Evolutionary conservation across 2,329 filamentous ascomycete species (phyloP), one percentile per base, ranked within the genome.

Genomic region (Aspergillus eucalypticola): DNA sequence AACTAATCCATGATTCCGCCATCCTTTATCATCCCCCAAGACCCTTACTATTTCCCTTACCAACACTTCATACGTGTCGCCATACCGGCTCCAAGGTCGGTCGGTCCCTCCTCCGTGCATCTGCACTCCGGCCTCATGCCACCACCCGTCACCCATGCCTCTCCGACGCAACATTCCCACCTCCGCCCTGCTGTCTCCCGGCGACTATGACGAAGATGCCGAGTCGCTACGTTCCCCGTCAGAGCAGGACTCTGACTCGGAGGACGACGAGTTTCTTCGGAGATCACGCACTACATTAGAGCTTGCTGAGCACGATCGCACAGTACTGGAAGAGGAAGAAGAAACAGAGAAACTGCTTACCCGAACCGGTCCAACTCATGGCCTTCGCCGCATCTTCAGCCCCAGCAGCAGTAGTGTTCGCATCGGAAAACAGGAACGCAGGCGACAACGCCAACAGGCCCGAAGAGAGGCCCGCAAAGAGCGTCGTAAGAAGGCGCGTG

Each of bases 281-380:
- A 84, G 84, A 8, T 87, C 87, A 35, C 84, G 89, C 51, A 90
- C 87, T 64, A 90, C 88, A 70, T 80, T 84, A 58, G 90, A 92
- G 73, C 81, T 92, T 58, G 84, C 86, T 39, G 84, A 86, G 38
- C 86, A 90, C 74, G 90, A 92, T 71, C 82, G 86, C 46, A 82
- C 86, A 44, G 87, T 94, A 0, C 76, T 94, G 66, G 83, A 90
- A 67, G 90, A 92, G 66, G 90, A 93, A 73, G 90, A 93, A 56
- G 80, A 86, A 69, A 72, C 81, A 60, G 78, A 86, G 67, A 78
- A 76, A 42, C 70, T 81, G 4, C 66, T 83, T 44, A 79, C 76
- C 23, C 78, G 77, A 64, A 68, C 76, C 55, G 67, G 72, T 32
- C 68, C 75, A 55, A 64, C 73, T 17, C 68, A 74, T 58, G 73